A percentile compares a stretch with the other conserved stretches of the same genome.
Evolutionary conservation across 2,329 filamentous ascomycete species (phyloP).

Genomic region (Penicillium sp.): DNA sequence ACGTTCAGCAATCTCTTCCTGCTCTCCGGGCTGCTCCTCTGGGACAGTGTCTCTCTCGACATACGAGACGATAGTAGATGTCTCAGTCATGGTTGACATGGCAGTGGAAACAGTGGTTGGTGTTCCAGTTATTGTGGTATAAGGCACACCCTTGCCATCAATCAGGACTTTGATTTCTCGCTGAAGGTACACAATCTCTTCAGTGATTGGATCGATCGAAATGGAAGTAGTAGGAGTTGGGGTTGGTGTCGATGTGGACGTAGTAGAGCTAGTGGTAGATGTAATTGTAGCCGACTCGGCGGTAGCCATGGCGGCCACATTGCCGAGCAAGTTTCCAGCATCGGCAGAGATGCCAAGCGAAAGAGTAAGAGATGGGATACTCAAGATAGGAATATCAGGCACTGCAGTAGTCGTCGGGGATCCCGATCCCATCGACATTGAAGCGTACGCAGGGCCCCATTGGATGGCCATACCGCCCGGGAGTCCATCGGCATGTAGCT

Average conservation of each 20-base stretch:
- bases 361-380: conserved; percentile 13
- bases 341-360: conserved; percentile 14
- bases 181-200: conserved; percentile 36
- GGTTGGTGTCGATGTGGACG: conserved; percentile 24
- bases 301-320: conserved; percentile 7
- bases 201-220: conserved; percentile 26
- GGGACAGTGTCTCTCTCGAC: conserved; percentile 23
- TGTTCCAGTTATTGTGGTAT: conserved; percentile 30
- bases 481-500: conserved; percentile 60
- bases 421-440: neutral
- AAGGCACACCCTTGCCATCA: conserved; percentile 28
- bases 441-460: conserved; percentile 48
- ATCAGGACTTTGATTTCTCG: conserved; percentile 34
- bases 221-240: conserved; percentile 32
- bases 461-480: conserved; percentile 66
- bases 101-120: conserved; percentile 30
- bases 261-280: conserved; percentile 16
- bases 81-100: conserved; percentile 25
- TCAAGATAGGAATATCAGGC: conserved; percentile 2
- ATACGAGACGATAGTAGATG: conserved; percentile 30
- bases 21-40: conserved; percentile 20
- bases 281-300: neutral
- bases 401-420: neutral
- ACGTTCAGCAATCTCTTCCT: conserved; percentile 22
- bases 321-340: conserved; percentile 3